Conservation (phyloP, 2,329 filamentous ascomycete genomes). For the Juglanconis sp. region DNA sequence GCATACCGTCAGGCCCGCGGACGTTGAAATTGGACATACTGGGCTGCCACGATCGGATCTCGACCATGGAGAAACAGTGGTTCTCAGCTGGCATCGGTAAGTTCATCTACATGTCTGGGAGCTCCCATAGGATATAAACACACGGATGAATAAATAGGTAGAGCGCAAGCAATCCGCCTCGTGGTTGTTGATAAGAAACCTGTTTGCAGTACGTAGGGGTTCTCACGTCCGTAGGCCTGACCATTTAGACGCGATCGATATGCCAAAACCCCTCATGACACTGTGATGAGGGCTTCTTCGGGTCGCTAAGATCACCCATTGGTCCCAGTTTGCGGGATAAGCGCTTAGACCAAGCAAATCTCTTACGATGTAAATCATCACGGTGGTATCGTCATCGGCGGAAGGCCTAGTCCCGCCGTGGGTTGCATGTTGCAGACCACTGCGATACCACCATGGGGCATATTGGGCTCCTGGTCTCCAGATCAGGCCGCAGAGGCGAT, state of each 20-base stretch:
- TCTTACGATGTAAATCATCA: not conserved
- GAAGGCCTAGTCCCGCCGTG: not conserved
- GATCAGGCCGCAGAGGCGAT: not conserved
- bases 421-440: not conserved
- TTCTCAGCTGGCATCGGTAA: too few relatives aligned
- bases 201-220: too few relatives aligned
- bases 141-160: too few relatives aligned
- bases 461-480: not conserved
- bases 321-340: conserved; percentile 4
- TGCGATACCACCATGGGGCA: conserved; percentile 1
- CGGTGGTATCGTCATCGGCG: not conserved
- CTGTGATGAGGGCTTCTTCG: not conserved
- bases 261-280: not conserved
- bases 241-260: not conserved
- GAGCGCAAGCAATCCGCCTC: too few relatives aligned
- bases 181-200: too few relatives aligned
- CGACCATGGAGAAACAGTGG: too few relatives aligned
- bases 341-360: not conserved
- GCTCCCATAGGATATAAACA: too few relatives aligned
- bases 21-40: too few relatives aligned
- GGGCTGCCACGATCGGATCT: too few relatives aligned
- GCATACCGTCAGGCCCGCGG: too few relatives aligned
- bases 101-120: too few relatives aligned
- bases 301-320: not conserved
- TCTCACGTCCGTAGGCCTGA: not conserved